Base-by-base conservation (phyloP, 441 rosid species). In the Lepidium campestre region DNA sequence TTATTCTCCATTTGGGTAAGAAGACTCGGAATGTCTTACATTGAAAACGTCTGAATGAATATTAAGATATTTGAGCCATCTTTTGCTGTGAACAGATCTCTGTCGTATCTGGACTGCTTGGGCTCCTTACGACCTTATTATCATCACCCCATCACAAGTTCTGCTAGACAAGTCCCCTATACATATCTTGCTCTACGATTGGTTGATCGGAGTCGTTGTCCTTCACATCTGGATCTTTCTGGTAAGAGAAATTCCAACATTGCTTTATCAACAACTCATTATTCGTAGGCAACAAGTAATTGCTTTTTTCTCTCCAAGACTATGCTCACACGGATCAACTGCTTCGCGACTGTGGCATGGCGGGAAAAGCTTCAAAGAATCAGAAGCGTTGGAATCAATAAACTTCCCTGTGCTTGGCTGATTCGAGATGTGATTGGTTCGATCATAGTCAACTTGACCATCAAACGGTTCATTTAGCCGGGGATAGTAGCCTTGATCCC, bases 1-100 rank as follows among this genome's bases (percentile, higher is more conserved):
- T 17, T 71, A 4, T 37, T 63, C 70, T 63, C 31, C 58, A 56
- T 71, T 4, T 71, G 75, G 75, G 75, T 71, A 71, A 71, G 41
- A 54, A 20, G 2, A 3, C 44, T 18, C 6, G 1, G 1, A 54
- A 40, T 17, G 0, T 17, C n/a, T 55, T 56, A 14, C 18, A 10
- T 4, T 13, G 41, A 53, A 53, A 18, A 17, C 8, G 4, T 42
- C 23, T 9, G 10, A 19, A 19, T 8, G 14, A 19, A 32, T 4
- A 46, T 10, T 4, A n/a, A 41, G 59, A 11, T 5, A 18, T 50
- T 3, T 50, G 27, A 54, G 13, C 11, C 8, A 35, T 35, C 18
- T 35, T 18, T 54, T 54, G 27, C 40, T 34, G 11, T 54, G 27
- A 34, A 55, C 17, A 67, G 72, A 57, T 67, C 29, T 22, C 48